These are phyloP conservation scores for Geotrichum phurueaensis DNA, from an alignment of 1,139 yeast genomes.

Conservation along the genomic window DNA sequence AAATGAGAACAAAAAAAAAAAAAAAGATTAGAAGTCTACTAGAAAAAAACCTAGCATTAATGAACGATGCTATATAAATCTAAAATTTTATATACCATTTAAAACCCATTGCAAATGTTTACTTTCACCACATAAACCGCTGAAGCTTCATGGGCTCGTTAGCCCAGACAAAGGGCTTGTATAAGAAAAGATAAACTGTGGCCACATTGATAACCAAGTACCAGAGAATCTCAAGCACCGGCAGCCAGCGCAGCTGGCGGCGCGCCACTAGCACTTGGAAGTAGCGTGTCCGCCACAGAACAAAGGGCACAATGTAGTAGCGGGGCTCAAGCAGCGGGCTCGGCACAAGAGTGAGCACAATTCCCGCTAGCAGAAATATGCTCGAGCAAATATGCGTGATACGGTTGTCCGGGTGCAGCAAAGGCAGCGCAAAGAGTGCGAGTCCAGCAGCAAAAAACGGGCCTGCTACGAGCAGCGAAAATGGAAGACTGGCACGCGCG, in stretches of 20 bases:
- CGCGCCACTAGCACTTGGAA: conserved; percentile 42
- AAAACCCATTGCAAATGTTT: not conserved
- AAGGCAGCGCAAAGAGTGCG: conserved; percentile 6
- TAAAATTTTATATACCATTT: not conserved
- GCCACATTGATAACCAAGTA: conserved; percentile 48
- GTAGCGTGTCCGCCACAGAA: conserved; percentile 53
- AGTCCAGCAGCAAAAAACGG: conserved; percentile 13
- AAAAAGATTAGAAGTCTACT: not conserved
- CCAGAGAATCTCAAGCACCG: conserved; percentile 53
- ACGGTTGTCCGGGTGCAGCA: not conserved
- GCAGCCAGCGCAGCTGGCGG: conserved; percentile 1
- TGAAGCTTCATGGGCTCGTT: conserved; percentile 53
- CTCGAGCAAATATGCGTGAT: not conserved
- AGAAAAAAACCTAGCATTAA: not conserved
- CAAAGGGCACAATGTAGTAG: conserved; percentile 75
- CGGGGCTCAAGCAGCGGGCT: conserved; percentile 93
- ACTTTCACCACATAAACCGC: conserved; percentile 81
- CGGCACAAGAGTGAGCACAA: conserved; percentile 62
- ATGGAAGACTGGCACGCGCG: conserved; percentile 18
- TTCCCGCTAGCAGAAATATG: conserved; percentile 35
- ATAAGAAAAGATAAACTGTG: conserved; percentile 52
- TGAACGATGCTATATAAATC: not conserved
- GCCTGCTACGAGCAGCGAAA: conserved; percentile 11
- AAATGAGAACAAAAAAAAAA: not conserved
- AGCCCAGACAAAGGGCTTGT: conserved; percentile 62